Conservation (phyloP, 148 eudicot species). For the Oxyria digyna region DNA sequence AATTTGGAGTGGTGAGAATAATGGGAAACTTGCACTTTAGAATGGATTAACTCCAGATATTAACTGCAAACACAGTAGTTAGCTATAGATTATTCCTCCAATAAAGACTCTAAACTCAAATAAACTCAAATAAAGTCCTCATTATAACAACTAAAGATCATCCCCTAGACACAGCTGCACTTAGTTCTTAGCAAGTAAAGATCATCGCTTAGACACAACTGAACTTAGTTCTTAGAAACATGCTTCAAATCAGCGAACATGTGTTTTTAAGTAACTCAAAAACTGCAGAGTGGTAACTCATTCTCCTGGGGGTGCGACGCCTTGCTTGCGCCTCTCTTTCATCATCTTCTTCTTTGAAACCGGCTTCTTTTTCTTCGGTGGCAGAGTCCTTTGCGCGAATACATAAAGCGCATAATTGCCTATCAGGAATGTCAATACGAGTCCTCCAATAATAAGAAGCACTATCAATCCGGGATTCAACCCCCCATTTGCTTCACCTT, state of each 20-base stretch:
- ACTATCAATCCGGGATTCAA: constrained; percentile 93
- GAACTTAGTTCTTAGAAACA: background rate
- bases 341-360: constrained; percentile 96
- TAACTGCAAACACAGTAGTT: too few species aligned
- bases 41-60: too few species aligned
- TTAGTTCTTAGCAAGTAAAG: too few species aligned
- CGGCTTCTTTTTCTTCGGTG: constrained; percentile 95
- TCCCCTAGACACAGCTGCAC: background rate
- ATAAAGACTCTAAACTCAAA: background rate
- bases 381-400: constrained; percentile 82
- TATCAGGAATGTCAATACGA: constrained; percentile 55
- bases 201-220: too few species aligned
- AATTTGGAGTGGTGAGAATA: too few species aligned
- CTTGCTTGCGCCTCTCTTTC: constrained; percentile 93
- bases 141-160: background rate
- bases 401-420: constrained; percentile 66
- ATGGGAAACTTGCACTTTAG: too few species aligned
- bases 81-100: background rate
- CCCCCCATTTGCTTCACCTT: constrained; percentile 34
- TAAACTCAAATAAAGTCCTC: background rate
- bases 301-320: constrained; percentile 85
- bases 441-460: constrained; percentile 72
- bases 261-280: background rate
- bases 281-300: constrained; percentile 19
- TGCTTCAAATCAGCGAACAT: background rate